Percentiles rank a stretch among this genome's conserved stretches.
These are phyloP conservation scores for Kwoniella sp. DNA, from an alignment of 768 basidiomycete genomes.

Conservation along the genomic window DNA sequence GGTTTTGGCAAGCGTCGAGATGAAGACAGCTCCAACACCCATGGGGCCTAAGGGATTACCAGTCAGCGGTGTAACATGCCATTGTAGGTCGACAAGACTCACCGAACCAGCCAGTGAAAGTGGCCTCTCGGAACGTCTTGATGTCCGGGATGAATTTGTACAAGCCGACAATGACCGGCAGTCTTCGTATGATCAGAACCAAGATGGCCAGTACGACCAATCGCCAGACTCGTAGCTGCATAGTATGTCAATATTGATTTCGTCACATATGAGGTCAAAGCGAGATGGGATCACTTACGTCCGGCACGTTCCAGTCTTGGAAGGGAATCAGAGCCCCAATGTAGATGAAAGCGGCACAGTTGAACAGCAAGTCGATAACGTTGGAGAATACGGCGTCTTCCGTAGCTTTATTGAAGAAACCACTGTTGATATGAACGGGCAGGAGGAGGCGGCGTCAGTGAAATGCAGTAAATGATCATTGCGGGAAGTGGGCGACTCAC, in stretches of 20 bases:
- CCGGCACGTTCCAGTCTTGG: constrained; percentile 67
- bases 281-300: constrained; percentile 43
- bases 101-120: constrained; percentile 95
- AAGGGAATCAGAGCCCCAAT: constrained; percentile 99
- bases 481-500: constrained; percentile 61
- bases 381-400: constrained; percentile 94
- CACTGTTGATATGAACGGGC: too few relatives aligned
- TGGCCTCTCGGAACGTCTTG: constrained; percentile 87
- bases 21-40: constrained; percentile 96
- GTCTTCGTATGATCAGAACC: constrained; percentile 76
- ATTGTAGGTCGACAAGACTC: constrained; percentile 64
- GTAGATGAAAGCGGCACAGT: constrained; percentile 88
- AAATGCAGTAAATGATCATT: too few relatives aligned
- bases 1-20: constrained; percentile 59
- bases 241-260: background rate
- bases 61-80: background rate
- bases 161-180: constrained; percentile 79
- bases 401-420: constrained; percentile 67
- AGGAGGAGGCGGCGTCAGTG: background rate
- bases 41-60: constrained; percentile 61
- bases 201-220: constrained; percentile 79
- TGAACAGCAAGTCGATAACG: constrained; percentile 92
- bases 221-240: constrained; percentile 72
- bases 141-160: constrained; percentile 96
- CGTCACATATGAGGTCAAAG: background rate